Evolutionary conservation across 78 protist genomes (phyloP), one percentile per base, ranked within the genome.

Genomic region (Emiliania huxleyi): DNA sequence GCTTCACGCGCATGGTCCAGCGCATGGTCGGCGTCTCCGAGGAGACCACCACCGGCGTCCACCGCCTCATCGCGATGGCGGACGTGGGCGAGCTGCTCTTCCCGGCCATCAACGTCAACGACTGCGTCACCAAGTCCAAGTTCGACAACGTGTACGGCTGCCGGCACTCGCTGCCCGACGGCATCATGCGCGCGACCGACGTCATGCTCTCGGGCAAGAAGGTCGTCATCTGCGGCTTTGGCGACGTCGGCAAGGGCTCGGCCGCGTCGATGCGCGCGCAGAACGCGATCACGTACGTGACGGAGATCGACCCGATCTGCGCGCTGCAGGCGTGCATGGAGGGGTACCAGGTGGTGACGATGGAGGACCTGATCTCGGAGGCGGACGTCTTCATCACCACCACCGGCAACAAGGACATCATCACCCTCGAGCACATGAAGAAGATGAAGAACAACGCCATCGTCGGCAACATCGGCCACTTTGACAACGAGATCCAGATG

Each of bases 21-120:
- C 91, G 96, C 45, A 93, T 98, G 94, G 94, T 93, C 90, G 99
- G 99, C 69, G 95, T 99, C 69, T 97, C 99, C 26, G 99, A 99
- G 97, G 99, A 99, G 96, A 99, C 99, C 95, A 99, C 99, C 93
- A 99, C 99, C 42, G 99, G 99, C 91, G 99, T 99, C 89, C 98
- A 98, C 98, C 95, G 98, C 94, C 96, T 99, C 89, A 84, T 98
- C 94, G 90, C 95, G 93, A 97, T 98, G 99, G 93, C 90, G 91
- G 91, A 96, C 87, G 93, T 35, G 26, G 98, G 97, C 71, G 75
- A 91, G 90, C 97, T 99, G n/a, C 95, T 96, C 93, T 91, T 99
- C 96, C 99, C n/a, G n/a, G n/a, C n/a, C n/a, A n/a, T n/a, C n/a
- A n/a, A n/a, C n/a, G n/a, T n/a, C n/a, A n/a, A n/a, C n/a, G n/a